Evolutionary conservation across 108 stramenopile species (phyloP).

Genomic region (Skeletonema grethae): DNA sequence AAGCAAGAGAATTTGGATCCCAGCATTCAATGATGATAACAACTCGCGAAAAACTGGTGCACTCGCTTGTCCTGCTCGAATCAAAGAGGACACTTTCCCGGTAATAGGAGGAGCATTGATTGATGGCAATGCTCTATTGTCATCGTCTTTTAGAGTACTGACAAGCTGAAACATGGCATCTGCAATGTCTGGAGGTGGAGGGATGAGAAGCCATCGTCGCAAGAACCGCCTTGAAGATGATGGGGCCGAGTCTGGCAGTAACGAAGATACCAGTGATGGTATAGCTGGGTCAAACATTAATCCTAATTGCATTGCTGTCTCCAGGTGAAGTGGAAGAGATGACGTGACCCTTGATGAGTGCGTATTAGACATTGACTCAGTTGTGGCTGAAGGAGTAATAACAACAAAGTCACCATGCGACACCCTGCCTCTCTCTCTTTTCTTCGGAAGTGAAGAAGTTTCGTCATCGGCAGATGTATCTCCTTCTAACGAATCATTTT

Average conservation of each 20-base stretch:
- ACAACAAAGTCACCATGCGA: conserved; percentile 35
- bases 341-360: conserved; percentile 2
- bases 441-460: conserved; percentile 19
- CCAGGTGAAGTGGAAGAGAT: conserved; percentile 68
- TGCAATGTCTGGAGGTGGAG: conserved; percentile 75
- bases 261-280: conserved; percentile 58
- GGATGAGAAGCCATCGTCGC: conserved; percentile 69
- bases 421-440: conserved; percentile 22
- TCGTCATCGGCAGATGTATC: neutral
- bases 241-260: conserved; percentile 73
- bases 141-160: conserved; percentile 42
- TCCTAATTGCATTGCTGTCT: conserved; percentile 84
- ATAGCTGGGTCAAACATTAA: conserved; percentile 69
- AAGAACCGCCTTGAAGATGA: conserved; percentile 62
- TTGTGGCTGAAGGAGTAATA: conserved; percentile 19
- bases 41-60: conserved; percentile 76
- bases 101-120: conserved; percentile 56
- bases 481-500: conserved; percentile 25
- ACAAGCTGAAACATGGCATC: conserved; percentile 70
- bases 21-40: conserved; percentile 59
- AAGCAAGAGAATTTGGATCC: conserved; percentile 35
- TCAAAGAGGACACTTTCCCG: conserved; percentile 71
- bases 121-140: conserved; percentile 31
- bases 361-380: neutral
- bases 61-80: conserved; percentile 84